Percentiles rank a stretch among this genome's conserved stretches.
phyloP scores from a whole-genome alignment of 2,329 filamentous ascomycete genomes.

The Aspergillus sp. region DNA sequence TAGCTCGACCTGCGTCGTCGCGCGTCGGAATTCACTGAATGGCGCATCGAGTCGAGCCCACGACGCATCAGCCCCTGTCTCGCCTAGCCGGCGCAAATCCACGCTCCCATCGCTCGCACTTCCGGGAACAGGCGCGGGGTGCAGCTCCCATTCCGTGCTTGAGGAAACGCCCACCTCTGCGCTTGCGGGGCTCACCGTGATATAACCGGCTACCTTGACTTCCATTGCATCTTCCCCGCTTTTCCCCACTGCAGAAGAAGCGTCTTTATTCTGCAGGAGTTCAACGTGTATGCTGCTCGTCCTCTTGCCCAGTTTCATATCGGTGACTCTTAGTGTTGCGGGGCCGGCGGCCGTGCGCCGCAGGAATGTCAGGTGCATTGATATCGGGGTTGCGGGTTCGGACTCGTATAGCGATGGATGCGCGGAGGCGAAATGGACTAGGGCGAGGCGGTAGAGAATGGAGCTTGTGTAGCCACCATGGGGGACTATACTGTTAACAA shows the following conservation, averaged over 20 bases:
- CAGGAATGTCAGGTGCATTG: slow-evolving; percentile 68
- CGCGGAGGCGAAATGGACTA: slow-evolving; percentile 64
- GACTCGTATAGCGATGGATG: slow-evolving; percentile 54
- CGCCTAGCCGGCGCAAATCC: slow-evolving; percentile 26
- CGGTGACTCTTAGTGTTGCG: slow-evolving; percentile 61
- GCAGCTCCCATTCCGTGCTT: slow-evolving; percentile 58
- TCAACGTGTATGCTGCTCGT: slow-evolving; percentile 67
- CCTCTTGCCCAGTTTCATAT: slow-evolving; percentile 68
- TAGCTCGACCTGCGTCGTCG: slow-evolving; percentile 56
- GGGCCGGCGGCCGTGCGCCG: slow-evolving; percentile 64
- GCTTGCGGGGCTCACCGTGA: slow-evolving; percentile 66
- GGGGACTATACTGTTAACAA: slow-evolving; percentile 58
- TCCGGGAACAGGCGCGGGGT: slow-evolving; percentile 49
- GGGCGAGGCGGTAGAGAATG: slow-evolving; percentile 63
- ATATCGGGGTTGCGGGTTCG: slow-evolving; percentile 61
- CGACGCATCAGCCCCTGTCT: slow-evolving; percentile 30
- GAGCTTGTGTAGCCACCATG: slow-evolving; percentile 73
- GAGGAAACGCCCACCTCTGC: slow-evolving; percentile 63
- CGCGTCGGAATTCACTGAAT: slow-evolving; percentile 50
- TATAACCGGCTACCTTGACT: slow-evolving; percentile 66
- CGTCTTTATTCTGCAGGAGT: slow-evolving; percentile 47
- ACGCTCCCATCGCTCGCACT: slow-evolving; percentile 39
- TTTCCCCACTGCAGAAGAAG: slow-evolving; percentile 32
- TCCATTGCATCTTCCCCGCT: slow-evolving; percentile 46
- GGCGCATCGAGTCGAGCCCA: slow-evolving; percentile 33